Percentiles rank a stretch among this genome's conserved stretches.
phyloP scores from a whole-genome alignment of 2,329 filamentous ascomycete genomes.

The Claviceps arundinis region DNA sequence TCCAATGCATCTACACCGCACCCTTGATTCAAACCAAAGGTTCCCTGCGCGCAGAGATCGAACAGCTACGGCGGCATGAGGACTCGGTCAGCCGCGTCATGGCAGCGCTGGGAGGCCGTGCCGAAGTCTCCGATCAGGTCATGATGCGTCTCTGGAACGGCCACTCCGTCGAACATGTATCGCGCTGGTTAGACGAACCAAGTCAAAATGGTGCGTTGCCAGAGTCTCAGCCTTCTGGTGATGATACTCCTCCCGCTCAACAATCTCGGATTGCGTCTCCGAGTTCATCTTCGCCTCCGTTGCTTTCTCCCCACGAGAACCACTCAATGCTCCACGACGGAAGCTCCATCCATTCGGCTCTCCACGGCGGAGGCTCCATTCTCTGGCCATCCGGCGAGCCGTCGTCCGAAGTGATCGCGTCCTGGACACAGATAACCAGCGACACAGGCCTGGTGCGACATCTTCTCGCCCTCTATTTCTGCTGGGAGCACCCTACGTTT shows the following conservation, averaged over 20 bases:
- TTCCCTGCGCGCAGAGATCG: slow-evolving; percentile 44
- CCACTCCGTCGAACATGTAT: slow-evolving; percentile 39
- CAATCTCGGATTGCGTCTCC: not conserved
- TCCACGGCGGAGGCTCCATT: not conserved
- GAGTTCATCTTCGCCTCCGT: not conserved
- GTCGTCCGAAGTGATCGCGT: slow-evolving; percentile 12
- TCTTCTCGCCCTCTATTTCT: slow-evolving; percentile 54
- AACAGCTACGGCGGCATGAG: slow-evolving; percentile 38
- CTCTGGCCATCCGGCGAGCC: slow-evolving; percentile 12
- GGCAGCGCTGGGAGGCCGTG: slow-evolving; percentile 31
- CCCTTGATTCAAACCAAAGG: slow-evolving; percentile 51
- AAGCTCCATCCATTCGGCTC: not conserved
- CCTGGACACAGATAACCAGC: slow-evolving; percentile 49
- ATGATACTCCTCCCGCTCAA: not conserved
- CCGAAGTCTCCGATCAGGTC: slow-evolving; percentile 39
- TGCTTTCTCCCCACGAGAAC: not conserved
- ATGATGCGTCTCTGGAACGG: slow-evolving; percentile 37
- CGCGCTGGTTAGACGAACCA: slow-evolving; percentile 32
- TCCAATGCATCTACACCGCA: slow-evolving; percentile 46
- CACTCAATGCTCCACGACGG: not conserved
- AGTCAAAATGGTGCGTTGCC: not conserved
- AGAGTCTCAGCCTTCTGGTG: not conserved
- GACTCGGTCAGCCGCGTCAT: slow-evolving; percentile 40
- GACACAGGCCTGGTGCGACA: slow-evolving; percentile 47
- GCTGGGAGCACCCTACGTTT: slow-evolving; percentile 64